These are phyloP conservation scores for Rhododendron molle DNA, from an alignment of 148 eudicot species.

Conservation along the genomic window DNA sequence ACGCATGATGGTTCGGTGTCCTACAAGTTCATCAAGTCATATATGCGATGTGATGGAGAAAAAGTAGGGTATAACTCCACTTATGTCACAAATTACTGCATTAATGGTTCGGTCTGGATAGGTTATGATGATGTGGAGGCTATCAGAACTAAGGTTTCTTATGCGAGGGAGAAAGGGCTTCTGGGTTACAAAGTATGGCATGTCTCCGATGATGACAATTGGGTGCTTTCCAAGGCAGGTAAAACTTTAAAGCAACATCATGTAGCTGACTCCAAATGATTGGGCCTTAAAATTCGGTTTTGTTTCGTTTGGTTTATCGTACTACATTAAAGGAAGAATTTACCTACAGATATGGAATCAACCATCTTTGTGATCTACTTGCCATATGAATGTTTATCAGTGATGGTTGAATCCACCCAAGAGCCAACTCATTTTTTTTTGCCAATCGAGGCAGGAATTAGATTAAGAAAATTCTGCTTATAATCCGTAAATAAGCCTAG, in stretches of 20 bases:
- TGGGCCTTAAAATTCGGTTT: not conserved
- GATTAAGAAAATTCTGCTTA: no score
- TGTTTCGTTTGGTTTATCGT: not conserved
- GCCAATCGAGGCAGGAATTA: no score
- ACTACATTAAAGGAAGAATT: not conserved
- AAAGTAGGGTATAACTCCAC: conserved; percentile 24
- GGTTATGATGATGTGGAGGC: conserved; percentile 50
- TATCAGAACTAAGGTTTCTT: conserved; percentile 40
- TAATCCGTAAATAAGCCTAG: no score
- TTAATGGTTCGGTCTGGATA: conserved; percentile 32
- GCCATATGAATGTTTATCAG: not conserved
- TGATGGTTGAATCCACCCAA: not conserved
- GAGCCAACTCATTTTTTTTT: no score
- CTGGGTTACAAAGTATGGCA: conserved; percentile 38
- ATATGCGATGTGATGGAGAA: conserved; percentile 15
- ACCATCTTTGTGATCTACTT: not conserved
- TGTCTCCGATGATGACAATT: conserved; percentile 32
- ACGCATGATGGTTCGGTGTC: conserved; percentile 27
- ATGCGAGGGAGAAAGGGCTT: conserved; percentile 41
- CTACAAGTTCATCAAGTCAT: conserved; percentile 26
- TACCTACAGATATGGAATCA: not conserved
- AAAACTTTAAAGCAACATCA: not conserved
- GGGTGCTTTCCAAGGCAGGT: conserved; percentile 42
- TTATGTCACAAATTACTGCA: conserved; percentile 32
- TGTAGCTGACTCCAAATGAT: not conserved